Conservation (phyloP, 2,329 filamentous ascomycete genomes). For the Fusarium burgessii region DNA sequence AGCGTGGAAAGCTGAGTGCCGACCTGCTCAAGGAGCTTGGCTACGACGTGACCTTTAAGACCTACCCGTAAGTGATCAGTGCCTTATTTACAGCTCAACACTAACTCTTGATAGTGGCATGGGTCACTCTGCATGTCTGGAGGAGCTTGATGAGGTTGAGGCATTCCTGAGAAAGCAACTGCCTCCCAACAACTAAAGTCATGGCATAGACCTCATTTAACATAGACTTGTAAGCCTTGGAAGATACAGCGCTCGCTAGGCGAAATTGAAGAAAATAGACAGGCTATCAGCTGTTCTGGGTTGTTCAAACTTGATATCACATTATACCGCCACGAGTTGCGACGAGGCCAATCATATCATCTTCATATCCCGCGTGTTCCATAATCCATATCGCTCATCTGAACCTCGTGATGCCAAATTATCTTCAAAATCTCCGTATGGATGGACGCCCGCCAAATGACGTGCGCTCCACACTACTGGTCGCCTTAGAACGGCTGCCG, state of each 20-base stretch:
- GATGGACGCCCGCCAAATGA: slow-evolving; percentile 34
- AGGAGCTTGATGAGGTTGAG: slow-evolving; percentile 88
- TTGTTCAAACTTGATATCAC: slow-evolving; percentile 3
- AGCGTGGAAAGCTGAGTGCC: slow-evolving; percentile 76
- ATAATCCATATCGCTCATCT: slow-evolving; percentile 3
- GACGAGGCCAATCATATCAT: slow-evolving; percentile 16
- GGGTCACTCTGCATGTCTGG: slow-evolving; percentile 78
- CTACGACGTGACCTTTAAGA: slow-evolving; percentile 79
- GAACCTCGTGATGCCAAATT: slow-evolving; percentile 30
- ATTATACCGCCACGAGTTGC: slow-evolving; percentile 8
- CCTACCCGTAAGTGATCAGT: slow-evolving; percentile 71
- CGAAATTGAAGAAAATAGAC: slow-evolving; percentile 7
- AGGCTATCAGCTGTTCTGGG: neutral
- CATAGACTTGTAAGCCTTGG: neutral
- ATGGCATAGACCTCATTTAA: neutral
- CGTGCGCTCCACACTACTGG: slow-evolving; percentile 36
- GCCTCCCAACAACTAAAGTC: slow-evolving; percentile 49
- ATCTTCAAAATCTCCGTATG: slow-evolving; percentile 13
- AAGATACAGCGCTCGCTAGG: neutral
- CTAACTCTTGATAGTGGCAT: slow-evolving; percentile 65
- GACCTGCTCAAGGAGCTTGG: slow-evolving; percentile 76
- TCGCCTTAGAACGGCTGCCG: slow-evolving; percentile 14
- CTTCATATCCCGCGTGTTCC: slow-evolving; percentile 19
- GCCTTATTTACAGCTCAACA: neutral
- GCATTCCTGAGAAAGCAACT: slow-evolving; percentile 61